Conservation (phyloP, 371 early-diverging fungal genomes). For the Mucor plumbeus region DNA sequence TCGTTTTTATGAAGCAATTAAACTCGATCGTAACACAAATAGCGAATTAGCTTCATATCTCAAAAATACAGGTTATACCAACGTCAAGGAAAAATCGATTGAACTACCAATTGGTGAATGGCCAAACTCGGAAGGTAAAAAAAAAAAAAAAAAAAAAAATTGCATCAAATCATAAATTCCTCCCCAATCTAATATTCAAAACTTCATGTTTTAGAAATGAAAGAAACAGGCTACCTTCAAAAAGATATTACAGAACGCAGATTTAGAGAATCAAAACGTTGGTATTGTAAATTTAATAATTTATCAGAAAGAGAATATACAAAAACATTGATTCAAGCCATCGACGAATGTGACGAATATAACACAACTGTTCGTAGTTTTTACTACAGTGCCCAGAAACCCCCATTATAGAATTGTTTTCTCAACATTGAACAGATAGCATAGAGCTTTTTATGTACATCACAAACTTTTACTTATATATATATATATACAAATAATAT, state of each 20-base stretch:
- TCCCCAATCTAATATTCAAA: background rate
- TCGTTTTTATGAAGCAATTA: slow-evolving; percentile 17
- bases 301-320: slow-evolving; percentile 21
- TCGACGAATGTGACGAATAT: slow-evolving; percentile 25
- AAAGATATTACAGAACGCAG: slow-evolving; percentile 29
- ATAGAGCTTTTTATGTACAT: no score
- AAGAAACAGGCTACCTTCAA: slow-evolving; percentile 33
- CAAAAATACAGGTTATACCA: slow-evolving; percentile 14
- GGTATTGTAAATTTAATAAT: slow-evolving; percentile 26
- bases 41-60: slow-evolving; percentile 10
- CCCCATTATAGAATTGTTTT: background rate
- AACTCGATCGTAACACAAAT: slow-evolving; percentile 15
- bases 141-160: background rate
- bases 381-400: slow-evolving; percentile 24
- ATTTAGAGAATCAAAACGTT: slow-evolving; percentile 23
- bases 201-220: slow-evolving; percentile 13
- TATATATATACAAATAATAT: no score
- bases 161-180: background rate
- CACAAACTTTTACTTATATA: no score
- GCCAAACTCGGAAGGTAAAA: slow-evolving; percentile 23
- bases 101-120: slow-evolving; percentile 37
- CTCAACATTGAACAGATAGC: background rate
- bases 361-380: slow-evolving; percentile 8
- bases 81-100: slow-evolving; percentile 8
- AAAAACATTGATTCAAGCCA: slow-evolving; percentile 8